These are phyloP conservation scores for Hypoxylon sp. DNA, from an alignment of 2,329 filamentous ascomycete genomes.

Conservation along the genomic window DNA sequence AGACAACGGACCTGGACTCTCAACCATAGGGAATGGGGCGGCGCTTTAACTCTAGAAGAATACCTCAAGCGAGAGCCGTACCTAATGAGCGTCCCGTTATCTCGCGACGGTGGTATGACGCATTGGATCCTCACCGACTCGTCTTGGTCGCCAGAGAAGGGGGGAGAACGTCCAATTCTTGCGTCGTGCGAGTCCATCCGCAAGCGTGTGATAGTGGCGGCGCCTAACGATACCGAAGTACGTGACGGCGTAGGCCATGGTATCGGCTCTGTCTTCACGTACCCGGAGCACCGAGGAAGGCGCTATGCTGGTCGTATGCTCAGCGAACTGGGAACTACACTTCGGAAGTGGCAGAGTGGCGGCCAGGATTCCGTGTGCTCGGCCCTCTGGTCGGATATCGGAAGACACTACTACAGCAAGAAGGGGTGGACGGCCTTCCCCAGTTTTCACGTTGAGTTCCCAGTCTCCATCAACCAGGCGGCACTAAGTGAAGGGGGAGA, in stretches of 20 bases:
- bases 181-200: conserved; percentile 74
- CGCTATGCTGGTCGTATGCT: conserved; percentile 86
- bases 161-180: conserved; percentile 62
- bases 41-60: conserved; percentile 63
- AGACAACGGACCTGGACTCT: conserved; percentile 65
- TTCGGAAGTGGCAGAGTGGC: conserved; percentile 56
- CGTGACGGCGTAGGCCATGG: conserved; percentile 76
- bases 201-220: conserved; percentile 67
- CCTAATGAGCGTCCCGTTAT: conserved; percentile 69
- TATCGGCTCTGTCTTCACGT: conserved; percentile 83
- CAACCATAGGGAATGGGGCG: conserved; percentile 70
- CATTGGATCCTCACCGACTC: conserved; percentile 71
- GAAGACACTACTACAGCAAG: conserved; percentile 82
- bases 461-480: conserved; percentile 52
- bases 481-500: conserved; percentile 45
- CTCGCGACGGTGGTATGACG: conserved; percentile 68
- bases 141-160: conserved; percentile 50
- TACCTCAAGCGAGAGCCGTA: conserved; percentile 72
- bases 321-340: conserved; percentile 66
- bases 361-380: conserved; percentile 69
- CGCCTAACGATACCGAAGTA: conserved; percentile 49
- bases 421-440: conserved; percentile 82
- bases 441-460: conserved; percentile 78
- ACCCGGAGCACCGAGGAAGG: conserved; percentile 72
- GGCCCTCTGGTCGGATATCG: conserved; percentile 88